These are phyloP conservation scores for Paxillus rubicundulus DNA, from an alignment of 768 basidiomycete genomes.

Conservation along the genomic window DNA sequence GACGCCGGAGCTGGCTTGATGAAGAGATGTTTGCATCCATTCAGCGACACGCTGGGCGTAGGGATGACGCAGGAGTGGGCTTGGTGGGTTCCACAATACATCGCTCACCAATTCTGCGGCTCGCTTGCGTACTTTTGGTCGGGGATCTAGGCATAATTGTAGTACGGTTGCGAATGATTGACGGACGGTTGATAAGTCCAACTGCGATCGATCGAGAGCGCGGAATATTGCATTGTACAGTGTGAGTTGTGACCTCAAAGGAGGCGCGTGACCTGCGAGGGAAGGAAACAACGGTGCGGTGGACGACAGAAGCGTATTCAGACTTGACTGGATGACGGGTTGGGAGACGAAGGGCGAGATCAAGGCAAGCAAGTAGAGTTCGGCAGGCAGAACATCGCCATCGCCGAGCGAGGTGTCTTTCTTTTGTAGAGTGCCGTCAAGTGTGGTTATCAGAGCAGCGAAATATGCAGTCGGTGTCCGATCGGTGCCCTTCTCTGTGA, in stretches of 20 bases:
- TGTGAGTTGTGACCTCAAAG: conserved; percentile 82
- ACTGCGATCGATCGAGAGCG: conserved; percentile 67
- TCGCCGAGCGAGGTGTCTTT: conserved; percentile 67
- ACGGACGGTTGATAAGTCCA: conserved; percentile 65
- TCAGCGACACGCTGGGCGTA: conserved; percentile 80
- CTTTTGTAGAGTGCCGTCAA: conserved; percentile 74
- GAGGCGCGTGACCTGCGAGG: conserved; percentile 63
- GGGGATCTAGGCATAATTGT: conserved; percentile 77
- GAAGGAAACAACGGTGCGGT: conserved; percentile 78
- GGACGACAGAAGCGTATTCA: conserved; percentile 66
- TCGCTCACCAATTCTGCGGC: conserved; percentile 85
- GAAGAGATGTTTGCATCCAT: conserved; percentile 68
- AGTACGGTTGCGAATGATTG: conserved; percentile 85
- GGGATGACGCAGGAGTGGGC: conserved; percentile 78
- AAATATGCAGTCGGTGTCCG: conserved; percentile 88
- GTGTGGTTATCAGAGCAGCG: conserved; percentile 82
- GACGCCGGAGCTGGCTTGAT: conserved; percentile 61
- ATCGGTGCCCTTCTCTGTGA: conserved; percentile 65
- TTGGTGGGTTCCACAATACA: conserved; percentile 70
- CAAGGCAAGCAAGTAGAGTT: conserved; percentile 38
- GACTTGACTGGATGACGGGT: conserved; percentile 78
- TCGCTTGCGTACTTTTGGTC: conserved; percentile 92
- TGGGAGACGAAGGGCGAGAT: conserved; percentile 51
- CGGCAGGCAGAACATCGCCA: conserved; percentile 41
- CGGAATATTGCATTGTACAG: conserved; percentile 68